phyloP scores from a whole-genome alignment of 495 filamentous ascomycete genomes.

The Penicillium silybi region DNA sequence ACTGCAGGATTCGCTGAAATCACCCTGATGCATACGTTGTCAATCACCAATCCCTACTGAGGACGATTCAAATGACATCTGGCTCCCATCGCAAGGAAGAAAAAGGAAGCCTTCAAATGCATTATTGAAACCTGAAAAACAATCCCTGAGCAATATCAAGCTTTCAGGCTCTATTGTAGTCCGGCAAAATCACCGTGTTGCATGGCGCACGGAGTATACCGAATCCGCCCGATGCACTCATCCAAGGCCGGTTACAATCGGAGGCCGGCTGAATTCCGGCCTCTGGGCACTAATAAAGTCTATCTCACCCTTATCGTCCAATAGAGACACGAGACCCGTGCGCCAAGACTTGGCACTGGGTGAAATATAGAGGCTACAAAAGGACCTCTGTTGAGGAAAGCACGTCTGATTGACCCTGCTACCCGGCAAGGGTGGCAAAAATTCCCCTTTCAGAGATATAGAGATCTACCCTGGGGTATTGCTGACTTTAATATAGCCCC shows the following conservation, averaged over 20 bases:
- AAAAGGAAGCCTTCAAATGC: neutral
- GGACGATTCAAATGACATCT: too few relatives aligned
- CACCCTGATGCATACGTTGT: too few relatives aligned
- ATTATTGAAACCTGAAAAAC: neutral
- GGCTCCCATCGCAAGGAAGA: neutral
- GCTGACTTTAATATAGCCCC: neutral
- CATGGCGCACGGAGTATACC: neutral
- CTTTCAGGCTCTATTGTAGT: neutral
- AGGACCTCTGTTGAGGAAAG: conserved; percentile 6
- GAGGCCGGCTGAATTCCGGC: conserved; percentile 47
- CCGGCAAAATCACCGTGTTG: neutral
- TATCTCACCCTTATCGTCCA: conserved; percentile 21
- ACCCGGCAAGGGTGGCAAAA: neutral
- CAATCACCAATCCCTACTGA: too few relatives aligned
- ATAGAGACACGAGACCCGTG: conserved; percentile 13
- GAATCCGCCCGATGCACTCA: conserved; percentile 9
- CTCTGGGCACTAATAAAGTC: conserved; percentile 33
- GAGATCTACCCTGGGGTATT: neutral
- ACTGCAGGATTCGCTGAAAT: too few relatives aligned
- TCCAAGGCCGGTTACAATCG: conserved; percentile 35
- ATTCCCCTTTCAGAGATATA: neutral
- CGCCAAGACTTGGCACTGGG: conserved; percentile 21
- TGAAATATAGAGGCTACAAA: conserved; percentile 22
- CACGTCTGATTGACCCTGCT: neutral
- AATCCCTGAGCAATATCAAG: neutral